Conservation (phyloP, 306 rosid species). For the Ammopiptanthus mongolicus region DNA sequence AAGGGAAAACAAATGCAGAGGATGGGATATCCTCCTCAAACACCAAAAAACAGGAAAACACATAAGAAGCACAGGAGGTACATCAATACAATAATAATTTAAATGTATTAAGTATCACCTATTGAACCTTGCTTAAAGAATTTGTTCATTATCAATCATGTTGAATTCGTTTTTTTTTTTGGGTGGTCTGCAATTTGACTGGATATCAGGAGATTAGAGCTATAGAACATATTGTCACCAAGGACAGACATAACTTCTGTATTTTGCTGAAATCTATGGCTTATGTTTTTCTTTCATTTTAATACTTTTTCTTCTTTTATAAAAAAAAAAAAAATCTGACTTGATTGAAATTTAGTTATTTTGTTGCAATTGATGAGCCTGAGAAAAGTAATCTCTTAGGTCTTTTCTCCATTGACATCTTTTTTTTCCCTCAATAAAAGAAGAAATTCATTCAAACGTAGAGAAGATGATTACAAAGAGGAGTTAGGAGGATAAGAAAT, state of each 20-base stretch:
- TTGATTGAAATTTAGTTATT: background rate
- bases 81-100: background rate
- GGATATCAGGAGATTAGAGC: background rate
- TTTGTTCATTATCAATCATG: background rate
- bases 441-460: too few species aligned
- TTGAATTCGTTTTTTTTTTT: background rate
- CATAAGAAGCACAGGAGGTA: background rate
- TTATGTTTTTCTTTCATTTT: background rate
- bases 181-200: background rate
- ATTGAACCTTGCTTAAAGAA: background rate
- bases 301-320: background rate
- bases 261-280: background rate
- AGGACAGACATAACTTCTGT: background rate
- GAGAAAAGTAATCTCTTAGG: background rate
- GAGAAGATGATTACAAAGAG: too few species aligned
- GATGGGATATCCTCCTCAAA: background rate
- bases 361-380: background rate
- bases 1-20: background rate
- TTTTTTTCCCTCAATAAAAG: background rate
- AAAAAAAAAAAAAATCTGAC: background rate
- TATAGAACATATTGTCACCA: background rate
- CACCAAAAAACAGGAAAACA: background rate
- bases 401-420: background rate
- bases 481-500: too few species aligned
- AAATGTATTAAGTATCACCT: background rate